These are phyloP conservation scores for Cordyceps sp. DNA, from an alignment of 2,329 filamentous ascomycete species.

Conservation along the genomic window DNA sequence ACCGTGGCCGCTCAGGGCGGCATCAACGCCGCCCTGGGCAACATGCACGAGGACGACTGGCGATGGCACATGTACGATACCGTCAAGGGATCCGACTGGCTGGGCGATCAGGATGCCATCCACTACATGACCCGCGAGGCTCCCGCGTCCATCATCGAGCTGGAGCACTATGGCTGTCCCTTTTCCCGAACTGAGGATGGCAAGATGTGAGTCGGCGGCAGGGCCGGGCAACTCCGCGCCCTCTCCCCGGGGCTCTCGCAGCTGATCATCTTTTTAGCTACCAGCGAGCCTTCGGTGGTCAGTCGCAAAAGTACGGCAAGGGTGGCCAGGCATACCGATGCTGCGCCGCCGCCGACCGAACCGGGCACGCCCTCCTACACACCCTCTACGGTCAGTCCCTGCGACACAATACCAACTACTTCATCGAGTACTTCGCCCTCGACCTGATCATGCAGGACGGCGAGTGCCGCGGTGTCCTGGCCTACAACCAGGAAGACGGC, in stretches of 20 bases:
- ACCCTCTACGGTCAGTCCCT: constrained; percentile 97
- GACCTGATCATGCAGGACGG: constrained; percentile 97
- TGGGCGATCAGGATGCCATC: constrained; percentile 93
- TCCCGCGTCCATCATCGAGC: constrained; percentile 77
- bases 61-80: constrained; percentile 99
- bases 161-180: constrained; percentile 94
- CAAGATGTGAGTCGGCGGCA: constrained; percentile 54
- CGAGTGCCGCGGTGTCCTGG: constrained; percentile 88
- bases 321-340: constrained; percentile 96
- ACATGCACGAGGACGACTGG: constrained; percentile 98
- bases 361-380: constrained; percentile 92
- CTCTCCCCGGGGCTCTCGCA: background rate
- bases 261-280: constrained; percentile 41
- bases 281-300: constrained; percentile 96
- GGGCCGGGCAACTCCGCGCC: too few relatives aligned
- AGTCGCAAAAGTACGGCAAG: constrained; percentile 89
- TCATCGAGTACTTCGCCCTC: constrained; percentile 97
- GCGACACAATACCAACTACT: constrained; percentile 97
- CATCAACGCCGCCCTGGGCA: constrained; percentile 78
- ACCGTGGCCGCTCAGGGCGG: constrained; percentile 71
- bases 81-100: constrained; percentile 94
- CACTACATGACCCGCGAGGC: constrained; percentile 98
- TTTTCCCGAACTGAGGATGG: constrained; percentile 95
- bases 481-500: constrained; percentile 97
- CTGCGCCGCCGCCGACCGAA: constrained; percentile 91